Conservation (phyloP, 129 eudicot genomes). For the Pittosporum tobira region DNA sequence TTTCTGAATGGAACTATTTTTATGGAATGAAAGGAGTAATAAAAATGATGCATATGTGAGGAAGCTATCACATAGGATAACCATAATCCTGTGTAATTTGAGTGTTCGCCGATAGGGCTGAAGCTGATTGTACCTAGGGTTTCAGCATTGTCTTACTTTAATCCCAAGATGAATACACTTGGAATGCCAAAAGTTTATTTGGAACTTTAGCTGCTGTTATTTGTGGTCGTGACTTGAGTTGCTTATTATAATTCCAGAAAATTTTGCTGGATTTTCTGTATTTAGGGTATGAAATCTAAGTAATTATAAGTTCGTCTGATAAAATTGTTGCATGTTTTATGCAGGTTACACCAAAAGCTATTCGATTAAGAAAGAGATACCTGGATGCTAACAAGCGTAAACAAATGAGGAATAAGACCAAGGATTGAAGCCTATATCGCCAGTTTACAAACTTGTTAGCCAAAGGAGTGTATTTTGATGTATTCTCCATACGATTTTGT, state of each 20-base stretch:
- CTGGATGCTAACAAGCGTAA: conserved; percentile 77
- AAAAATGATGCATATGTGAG: no score
- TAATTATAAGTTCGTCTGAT: not conserved
- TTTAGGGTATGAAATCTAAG: no score
- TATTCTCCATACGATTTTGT: conserved; percentile 2
- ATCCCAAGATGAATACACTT: not conserved
- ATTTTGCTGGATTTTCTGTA: no score
- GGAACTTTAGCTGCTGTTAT: not conserved
- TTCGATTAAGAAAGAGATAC: conserved; percentile 75
- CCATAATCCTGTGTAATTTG: not conserved
- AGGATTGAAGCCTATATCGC: conserved; percentile 34
- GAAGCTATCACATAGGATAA: no score
- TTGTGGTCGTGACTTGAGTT: no score
- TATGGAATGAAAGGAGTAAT: no score
- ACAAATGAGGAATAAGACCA: conserved; percentile 62
- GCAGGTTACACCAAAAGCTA: conserved; percentile 83
- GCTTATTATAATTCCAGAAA: no score
- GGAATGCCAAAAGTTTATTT: not conserved
- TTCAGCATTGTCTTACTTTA: not conserved
- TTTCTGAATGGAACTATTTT: no score
- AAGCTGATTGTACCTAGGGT: no score
- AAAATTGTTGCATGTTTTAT: not conserved
- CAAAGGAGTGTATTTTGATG: no score
- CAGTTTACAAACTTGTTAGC: not conserved
- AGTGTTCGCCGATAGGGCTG: no score